Conservation (phyloP, 75 land plant species). For the Larix kaempferi region DNA sequence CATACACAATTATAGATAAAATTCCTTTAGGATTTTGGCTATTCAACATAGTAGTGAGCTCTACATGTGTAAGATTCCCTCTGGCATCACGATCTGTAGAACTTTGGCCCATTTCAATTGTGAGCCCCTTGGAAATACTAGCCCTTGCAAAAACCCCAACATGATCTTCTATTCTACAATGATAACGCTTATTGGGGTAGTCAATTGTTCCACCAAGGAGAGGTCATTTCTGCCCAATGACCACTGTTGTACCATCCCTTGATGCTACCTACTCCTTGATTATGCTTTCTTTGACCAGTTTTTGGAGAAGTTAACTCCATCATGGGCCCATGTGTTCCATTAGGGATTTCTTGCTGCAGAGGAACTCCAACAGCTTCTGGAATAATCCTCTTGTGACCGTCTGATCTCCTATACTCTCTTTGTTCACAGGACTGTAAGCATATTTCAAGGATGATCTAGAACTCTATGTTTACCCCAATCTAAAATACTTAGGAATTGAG, state of each 20-base stretch:
- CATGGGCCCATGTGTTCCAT: constrained; percentile 14
- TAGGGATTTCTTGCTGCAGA: constrained; percentile 34
- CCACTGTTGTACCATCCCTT: background rate
- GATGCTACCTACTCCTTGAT: constrained; percentile 14
- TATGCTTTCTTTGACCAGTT: constrained; percentile 22
- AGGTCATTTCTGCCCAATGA: constrained; percentile 12
- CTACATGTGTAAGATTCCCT: constrained; percentile 29
- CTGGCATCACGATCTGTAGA: background rate
- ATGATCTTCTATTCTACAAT: constrained; percentile 20
- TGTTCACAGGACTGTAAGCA: constrained; percentile 96
- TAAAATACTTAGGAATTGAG: too few relatives aligned
- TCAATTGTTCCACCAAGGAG: background rate
- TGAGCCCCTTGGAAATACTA: constrained; percentile 39
- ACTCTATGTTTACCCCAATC: too few relatives aligned
- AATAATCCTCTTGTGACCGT: constrained; percentile 93
- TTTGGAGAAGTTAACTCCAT: constrained; percentile 4
- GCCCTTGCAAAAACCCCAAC: constrained; percentile 47
- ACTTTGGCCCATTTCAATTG: constrained; percentile 44
- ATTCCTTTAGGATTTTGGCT: constrained; percentile 20
- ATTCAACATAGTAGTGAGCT: constrained; percentile 16
- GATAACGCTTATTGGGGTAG: constrained; percentile 2
- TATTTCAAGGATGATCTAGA: too few relatives aligned
- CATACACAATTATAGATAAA: constrained; percentile 62
- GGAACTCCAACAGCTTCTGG: constrained; percentile 90
- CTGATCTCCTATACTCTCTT: constrained; percentile 84